A percentile compares a stretch with the other conserved stretches of the same genome.
Evolutionary conservation across 805 yeast genomes (phyloP).

Genomic region (Candida ovalis): DNA sequence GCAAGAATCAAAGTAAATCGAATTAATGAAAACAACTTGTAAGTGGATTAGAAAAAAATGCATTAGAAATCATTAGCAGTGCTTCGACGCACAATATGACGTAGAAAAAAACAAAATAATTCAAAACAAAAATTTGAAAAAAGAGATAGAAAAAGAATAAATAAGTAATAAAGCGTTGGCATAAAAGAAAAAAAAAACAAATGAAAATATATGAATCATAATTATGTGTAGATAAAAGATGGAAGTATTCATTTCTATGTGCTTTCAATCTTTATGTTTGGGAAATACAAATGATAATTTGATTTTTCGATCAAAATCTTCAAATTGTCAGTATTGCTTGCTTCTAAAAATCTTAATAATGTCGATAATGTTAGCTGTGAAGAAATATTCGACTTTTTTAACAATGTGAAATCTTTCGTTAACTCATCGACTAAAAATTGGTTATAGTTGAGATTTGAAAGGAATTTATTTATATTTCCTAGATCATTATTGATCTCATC

Average conservation of each 20-base stretch:
- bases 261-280: conserved; percentile 29
- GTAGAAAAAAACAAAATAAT: not conserved
- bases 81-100: not conserved
- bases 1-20: too few species aligned
- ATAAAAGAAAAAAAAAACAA: not conserved
- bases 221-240: not conserved
- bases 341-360: conserved; percentile 14
- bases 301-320: conserved; percentile 27
- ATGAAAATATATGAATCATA: not conserved
- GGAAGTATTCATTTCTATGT: not conserved
- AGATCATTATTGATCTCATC: conserved; percentile 13
- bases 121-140: not conserved
- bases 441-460: conserved; percentile 6
- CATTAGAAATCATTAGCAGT: not conserved
- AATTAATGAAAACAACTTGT: not conserved
- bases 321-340: conserved; percentile 4
- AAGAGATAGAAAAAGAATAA: not conserved
- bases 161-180: not conserved
- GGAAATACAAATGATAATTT: conserved; percentile 46
- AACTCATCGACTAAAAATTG: conserved; percentile 7
- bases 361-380: conserved; percentile 20
- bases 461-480: conserved; percentile 6
- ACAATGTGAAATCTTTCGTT: conserved; percentile 8
- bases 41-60: not conserved
- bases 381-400: conserved; percentile 30